phyloP scores from a whole-genome alignment of 257 asterid genomes.

The Solanum commersonii region DNA sequence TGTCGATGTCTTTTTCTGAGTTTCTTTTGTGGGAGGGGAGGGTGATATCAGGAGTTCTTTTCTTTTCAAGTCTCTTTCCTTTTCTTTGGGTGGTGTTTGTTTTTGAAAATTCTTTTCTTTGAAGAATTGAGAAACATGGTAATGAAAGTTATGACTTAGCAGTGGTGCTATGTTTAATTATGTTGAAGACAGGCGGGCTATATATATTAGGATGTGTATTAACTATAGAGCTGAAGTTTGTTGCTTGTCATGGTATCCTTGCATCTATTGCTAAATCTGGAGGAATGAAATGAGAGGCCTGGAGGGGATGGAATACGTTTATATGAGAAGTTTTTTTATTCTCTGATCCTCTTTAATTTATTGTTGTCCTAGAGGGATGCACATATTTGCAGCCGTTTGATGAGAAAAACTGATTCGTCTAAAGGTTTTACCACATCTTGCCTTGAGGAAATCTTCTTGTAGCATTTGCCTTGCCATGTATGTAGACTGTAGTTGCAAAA shows the following conservation, averaged over 20 bases:
- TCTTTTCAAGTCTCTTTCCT: background rate
- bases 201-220: background rate
- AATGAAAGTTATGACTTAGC: background rate
- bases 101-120: background rate
- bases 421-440: background rate
- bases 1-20: background rate
- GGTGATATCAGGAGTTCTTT: background rate
- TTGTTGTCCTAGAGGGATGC: background rate
- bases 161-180: background rate
- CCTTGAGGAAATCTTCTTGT: background rate
- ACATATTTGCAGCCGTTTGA: background rate
- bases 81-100: background rate
- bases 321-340: background rate
- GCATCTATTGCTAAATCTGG: background rate
- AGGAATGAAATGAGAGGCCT: background rate
- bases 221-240: background rate
- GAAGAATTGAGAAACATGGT: background rate
- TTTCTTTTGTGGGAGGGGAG: background rate
- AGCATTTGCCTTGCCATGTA: background rate
- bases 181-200: background rate
- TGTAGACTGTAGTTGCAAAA: background rate
- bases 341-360: background rate
- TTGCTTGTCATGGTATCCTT: background rate
- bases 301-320: background rate
- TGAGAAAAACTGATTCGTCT: background rate